Evolutionary conservation across 768 basidiomycete species (phyloP).

Genomic region (Naganishia vishniacii): DNA sequence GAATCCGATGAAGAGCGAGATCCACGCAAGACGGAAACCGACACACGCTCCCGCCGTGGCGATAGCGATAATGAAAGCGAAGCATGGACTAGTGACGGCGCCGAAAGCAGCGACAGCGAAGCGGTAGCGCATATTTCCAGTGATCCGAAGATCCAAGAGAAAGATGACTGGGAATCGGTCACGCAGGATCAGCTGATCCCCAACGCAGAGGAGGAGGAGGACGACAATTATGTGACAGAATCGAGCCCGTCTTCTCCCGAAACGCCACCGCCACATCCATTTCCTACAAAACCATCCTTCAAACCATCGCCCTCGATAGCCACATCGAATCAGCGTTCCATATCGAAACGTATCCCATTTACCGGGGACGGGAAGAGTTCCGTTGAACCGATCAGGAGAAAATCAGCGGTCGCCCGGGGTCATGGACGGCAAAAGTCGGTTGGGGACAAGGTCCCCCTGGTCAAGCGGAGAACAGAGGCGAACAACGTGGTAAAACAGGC

Average conservation of each 20-base stretch:
- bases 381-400: neutral
- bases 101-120: constrained; percentile 4
- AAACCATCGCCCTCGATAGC: neutral
- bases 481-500: too few relatives aligned
- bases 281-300: neutral
- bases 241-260: neutral
- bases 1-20: neutral
- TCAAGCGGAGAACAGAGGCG: too few relatives aligned
- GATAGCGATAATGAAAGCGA: neutral
- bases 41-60: neutral
- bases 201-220: neutral
- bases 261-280: constrained; percentile 14
- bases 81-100: constrained; percentile 7
- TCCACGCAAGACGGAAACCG: neutral
- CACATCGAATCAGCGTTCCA: neutral
- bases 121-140: neutral
- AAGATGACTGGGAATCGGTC: neutral
- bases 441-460: too few relatives aligned
- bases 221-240: neutral
- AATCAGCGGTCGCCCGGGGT: too few relatives aligned
- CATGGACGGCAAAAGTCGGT: neutral
- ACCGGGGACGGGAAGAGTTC: neutral
- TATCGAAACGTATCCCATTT: neutral
- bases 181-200: neutral
- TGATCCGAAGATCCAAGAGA: neutral